Conservation (phyloP, 1,139 yeast genomes). For the Magnusiomyces sp. region DNA sequence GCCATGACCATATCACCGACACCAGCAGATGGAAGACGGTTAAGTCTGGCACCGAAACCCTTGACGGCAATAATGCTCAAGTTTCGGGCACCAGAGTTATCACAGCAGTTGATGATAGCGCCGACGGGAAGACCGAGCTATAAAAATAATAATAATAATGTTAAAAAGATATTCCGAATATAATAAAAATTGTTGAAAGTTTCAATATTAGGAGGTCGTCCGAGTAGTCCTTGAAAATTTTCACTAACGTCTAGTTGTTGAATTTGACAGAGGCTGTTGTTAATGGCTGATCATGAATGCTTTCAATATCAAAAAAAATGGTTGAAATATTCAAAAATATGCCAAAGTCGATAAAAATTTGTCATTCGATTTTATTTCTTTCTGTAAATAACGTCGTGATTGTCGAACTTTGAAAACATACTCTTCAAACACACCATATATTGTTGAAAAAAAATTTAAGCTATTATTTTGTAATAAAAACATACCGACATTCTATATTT, state of each 20-base stretch:
- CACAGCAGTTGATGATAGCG: slow-evolving; percentile 99
- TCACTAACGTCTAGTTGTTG: too few species aligned
- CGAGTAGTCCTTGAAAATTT: not conserved
- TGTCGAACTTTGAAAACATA: too few species aligned
- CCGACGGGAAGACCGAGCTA: slow-evolving; percentile 98
- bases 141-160: slow-evolving; percentile 2
- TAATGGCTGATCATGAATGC: too few species aligned
- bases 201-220: not conserved
- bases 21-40: slow-evolving; percentile 99
- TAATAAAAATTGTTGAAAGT: not conserved
- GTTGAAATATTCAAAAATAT: too few species aligned
- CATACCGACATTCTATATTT: slow-evolving; percentile 99
- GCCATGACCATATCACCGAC: slow-evolving; percentile 99
- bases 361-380: too few species aligned
- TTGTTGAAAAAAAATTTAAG: too few species aligned
- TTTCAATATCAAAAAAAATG: too few species aligned
- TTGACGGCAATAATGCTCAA: slow-evolving; percentile 97
- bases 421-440: too few species aligned
- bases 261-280: too few species aligned
- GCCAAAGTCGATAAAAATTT: too few species aligned
- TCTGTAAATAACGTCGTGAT: too few species aligned
- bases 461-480: too few species aligned
- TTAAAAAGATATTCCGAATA: not conserved
- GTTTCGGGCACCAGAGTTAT: slow-evolving; percentile 99
- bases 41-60: slow-evolving; percentile 99